Base-by-base conservation (phyloP, 176 grass and related monocot genomes). In the Triticum urartu region DNA sequence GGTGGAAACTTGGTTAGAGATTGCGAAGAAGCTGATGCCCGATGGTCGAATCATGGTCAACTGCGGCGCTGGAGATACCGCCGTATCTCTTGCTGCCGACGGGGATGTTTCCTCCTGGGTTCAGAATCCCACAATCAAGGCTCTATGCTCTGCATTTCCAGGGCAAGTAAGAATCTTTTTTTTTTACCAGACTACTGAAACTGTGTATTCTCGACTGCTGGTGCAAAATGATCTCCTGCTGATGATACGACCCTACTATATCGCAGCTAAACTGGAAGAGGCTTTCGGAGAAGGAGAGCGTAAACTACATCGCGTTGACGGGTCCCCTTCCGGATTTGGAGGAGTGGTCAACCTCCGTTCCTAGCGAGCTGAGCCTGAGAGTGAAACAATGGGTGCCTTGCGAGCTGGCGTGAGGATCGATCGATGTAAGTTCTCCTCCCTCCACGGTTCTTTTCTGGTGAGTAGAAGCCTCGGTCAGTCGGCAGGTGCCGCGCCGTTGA, bases 1-100 rank as follows among this genome's bases (percentile, higher is more conserved):
- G 96, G 93, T 21, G 66, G 75, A 92, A 77, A 95, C 90, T 77
- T 98, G 96, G 93, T 74, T 94, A 64, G 78, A 88, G 83, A 87
- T 98, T 54, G 84, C 88, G 39, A 98, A 89, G 85, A 95, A 94
- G 34, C 75, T 94, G 84, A 98, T 94, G 90, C 89, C 89, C 33
- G 75, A 89, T 75, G 95, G 93, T 59, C 88, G 93, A 84, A 95
- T 98, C 71, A 95, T 98, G 69, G 88, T 95, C 33, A 92, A 98
- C 86, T 98, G 96, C 81, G 94, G 90, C 35, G 96, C 90, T 80
- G 90, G 64, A 68, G 88, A 92, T 30, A 28, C 81, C 86, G 86
- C 82, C 52, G 72, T 86, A 75, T 95, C 86, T 92, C 88, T 87
- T 81, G 66, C 79, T 75, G 78, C 84, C 64, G 79, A 81, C 66